These are phyloP conservation scores for Trichomonas gallinae DNA, from an alignment of 208 protist species.

Conservation along the genomic window DNA sequence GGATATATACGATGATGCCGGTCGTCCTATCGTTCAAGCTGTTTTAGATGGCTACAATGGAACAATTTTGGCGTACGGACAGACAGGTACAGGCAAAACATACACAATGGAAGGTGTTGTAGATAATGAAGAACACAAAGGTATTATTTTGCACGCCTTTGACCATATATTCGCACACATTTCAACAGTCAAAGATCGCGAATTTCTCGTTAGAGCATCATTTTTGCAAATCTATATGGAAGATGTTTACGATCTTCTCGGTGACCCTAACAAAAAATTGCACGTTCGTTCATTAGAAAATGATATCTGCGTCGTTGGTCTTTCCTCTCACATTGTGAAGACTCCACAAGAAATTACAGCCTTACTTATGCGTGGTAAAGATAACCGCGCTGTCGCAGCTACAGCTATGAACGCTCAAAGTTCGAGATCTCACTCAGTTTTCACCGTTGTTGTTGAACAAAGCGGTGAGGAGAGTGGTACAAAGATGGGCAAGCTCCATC, in stretches of 20 bases:
- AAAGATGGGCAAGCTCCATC: slow-evolving; percentile 45
- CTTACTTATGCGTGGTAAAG: slow-evolving; percentile 25
- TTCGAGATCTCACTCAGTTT: slow-evolving; percentile 50
- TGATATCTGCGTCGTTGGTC: slow-evolving; percentile 27
- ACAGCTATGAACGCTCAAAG: slow-evolving; percentile 38
- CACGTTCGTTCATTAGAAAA: not conserved
- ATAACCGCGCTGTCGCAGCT: slow-evolving; percentile 31
- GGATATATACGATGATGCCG: not conserved
- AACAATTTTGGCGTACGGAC: slow-evolving; percentile 44
- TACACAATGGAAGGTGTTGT: slow-evolving; percentile 7
- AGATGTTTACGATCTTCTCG: slow-evolving; percentile 44
- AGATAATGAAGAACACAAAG: slow-evolving; percentile 11
- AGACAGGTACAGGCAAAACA: slow-evolving; percentile 37
- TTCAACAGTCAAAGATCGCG: slow-evolving; percentile 22
- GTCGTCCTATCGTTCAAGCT: slow-evolving; percentile 29
- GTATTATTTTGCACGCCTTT: slow-evolving; percentile 21
- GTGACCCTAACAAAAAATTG: not conserved
- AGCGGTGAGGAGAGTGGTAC: slow-evolving; percentile 9
- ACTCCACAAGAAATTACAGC: slow-evolving; percentile 24
- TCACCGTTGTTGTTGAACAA: slow-evolving; percentile 45
- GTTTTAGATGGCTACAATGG: slow-evolving; percentile 41
- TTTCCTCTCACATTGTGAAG: slow-evolving; percentile 25
- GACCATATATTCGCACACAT: slow-evolving; percentile 30
- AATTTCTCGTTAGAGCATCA: slow-evolving; percentile 29
- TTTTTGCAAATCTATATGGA: slow-evolving; percentile 52